A percentile compares a stretch with the other conserved stretches of the same genome.
Conservation (phyloP, 257 asterid species). For the Leptodermis oblonga region DNA sequence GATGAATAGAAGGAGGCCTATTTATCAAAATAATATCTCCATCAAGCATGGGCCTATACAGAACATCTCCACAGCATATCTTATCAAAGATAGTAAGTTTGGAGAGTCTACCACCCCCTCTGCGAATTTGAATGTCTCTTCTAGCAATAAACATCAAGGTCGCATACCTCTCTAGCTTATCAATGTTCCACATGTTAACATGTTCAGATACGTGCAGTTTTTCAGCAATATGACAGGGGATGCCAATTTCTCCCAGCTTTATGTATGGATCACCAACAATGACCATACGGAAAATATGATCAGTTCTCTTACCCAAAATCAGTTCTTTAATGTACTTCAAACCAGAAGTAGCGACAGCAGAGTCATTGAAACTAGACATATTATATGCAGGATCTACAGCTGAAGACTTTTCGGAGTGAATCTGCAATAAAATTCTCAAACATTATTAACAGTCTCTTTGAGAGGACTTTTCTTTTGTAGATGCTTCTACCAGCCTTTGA, state of each 20-base stretch:
- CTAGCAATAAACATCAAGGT: slow-evolving; percentile 46
- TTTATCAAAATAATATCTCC: slow-evolving; percentile 83
- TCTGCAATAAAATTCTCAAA: slow-evolving; percentile 46
- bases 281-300: slow-evolving; percentile 83
- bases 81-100: slow-evolving; percentile 50
- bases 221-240: slow-evolving; percentile 67
- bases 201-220: slow-evolving; percentile 54
- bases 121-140: slow-evolving; percentile 46
- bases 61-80: slow-evolving; percentile 63
- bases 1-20: slow-evolving; percentile 96
- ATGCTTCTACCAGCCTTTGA: neutral
- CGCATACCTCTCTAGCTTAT: slow-evolving; percentile 50
- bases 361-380: slow-evolving; percentile 4
- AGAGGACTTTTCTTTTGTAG: neutral
- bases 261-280: slow-evolving; percentile 87
- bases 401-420: slow-evolving; percentile 70
- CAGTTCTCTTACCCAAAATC: slow-evolving; percentile 74
- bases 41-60: slow-evolving; percentile 66
- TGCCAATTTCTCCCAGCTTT: slow-evolving; percentile 68
- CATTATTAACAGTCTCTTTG: slow-evolving; percentile 13
- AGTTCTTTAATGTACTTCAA: slow-evolving; percentile 72
- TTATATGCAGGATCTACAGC: slow-evolving; percentile 33
- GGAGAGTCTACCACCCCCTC: slow-evolving; percentile 55
- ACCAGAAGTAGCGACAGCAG: slow-evolving; percentile 65
- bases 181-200: slow-evolving; percentile 56